Conservation (phyloP, 2,329 filamentous ascomycete genomes). For the Colletotrichum melonis region DNA sequence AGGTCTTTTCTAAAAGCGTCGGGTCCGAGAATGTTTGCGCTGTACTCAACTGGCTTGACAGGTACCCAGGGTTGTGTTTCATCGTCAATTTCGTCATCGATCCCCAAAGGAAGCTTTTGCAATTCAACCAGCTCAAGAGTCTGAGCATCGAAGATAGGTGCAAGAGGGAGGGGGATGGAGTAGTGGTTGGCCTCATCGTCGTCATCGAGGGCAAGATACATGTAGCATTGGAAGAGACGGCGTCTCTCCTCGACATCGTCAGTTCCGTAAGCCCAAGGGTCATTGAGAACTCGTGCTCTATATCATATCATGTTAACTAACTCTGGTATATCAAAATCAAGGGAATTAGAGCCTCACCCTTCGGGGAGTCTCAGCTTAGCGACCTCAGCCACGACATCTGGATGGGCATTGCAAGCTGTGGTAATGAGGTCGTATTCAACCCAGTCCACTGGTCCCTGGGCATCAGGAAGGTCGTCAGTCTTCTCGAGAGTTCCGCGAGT, state of each 20-base stretch:
- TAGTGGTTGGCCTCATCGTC: not conserved
- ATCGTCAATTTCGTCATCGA: not conserved
- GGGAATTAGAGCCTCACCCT: not conserved
- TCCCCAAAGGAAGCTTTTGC: not conserved
- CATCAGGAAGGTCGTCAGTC: not conserved
- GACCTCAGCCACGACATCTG: not conserved
- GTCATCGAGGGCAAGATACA: not conserved
- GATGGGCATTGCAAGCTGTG: not conserved
- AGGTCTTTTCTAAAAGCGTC: conserved; percentile 51
- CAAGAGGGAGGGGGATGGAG: not conserved
- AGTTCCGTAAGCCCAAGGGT: not conserved
- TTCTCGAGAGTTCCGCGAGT: not conserved
- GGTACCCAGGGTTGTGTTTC: not conserved
- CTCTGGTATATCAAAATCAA: not conserved
- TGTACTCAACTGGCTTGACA: not conserved
- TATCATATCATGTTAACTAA: not conserved
- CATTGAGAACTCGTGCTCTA: not conserved
- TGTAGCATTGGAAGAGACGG: not conserved
- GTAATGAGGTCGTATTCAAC: not conserved
- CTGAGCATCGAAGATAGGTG: not conserved
- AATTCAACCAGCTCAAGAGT: not conserved
- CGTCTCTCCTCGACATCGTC: not conserved
- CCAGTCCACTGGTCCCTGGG: not conserved
- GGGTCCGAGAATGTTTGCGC: not conserved
- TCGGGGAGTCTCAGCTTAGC: not conserved